Evolutionary conservation across 225 moss, liverwort and hornwort species (phyloP).

Genomic region (Sphagnum tenellum): DNA sequence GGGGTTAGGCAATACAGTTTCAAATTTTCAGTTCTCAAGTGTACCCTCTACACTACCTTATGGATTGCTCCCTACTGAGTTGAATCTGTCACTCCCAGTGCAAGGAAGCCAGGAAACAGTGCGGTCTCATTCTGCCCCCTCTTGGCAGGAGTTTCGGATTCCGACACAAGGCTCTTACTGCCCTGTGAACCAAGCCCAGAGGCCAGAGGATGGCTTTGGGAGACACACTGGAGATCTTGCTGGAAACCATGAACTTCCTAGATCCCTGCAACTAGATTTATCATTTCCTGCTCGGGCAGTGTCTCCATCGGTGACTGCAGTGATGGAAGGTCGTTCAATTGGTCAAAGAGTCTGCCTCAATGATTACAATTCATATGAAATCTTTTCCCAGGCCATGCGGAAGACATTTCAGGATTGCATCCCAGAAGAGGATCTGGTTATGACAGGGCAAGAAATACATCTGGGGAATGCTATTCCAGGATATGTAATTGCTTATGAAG

Average conservation of each 20-base stretch:
- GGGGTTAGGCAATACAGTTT: slow-evolving; percentile 5
- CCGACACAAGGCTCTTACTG: slow-evolving; percentile 4
- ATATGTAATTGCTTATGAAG: slow-evolving; percentile 48
- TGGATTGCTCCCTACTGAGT: slow-evolving; percentile 16
- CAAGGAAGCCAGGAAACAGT: slow-evolving; percentile 12
- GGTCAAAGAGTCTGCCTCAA: slow-evolving; percentile 30
- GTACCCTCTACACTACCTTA: slow-evolving; percentile 12
- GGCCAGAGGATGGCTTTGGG: slow-evolving; percentile 4
- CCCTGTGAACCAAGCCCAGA: slow-evolving; percentile 5
- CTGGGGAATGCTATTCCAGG: slow-evolving; percentile 44
- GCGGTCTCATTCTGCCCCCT: slow-evolving; percentile 16
- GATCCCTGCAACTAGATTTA: slow-evolving; percentile 16
- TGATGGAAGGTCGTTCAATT: slow-evolving; percentile 40
- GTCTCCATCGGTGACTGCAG: slow-evolving; percentile 21
- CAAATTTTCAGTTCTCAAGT: slow-evolving; percentile 16
- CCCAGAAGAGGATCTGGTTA: slow-evolving; percentile 13
- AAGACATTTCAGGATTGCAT: slow-evolving; percentile 21
- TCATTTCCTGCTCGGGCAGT: slow-evolving; percentile 25
- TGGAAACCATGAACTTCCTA: background rate
- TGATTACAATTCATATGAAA: slow-evolving; percentile 36
- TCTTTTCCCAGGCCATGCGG: slow-evolving; percentile 36
- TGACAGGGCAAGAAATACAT: slow-evolving; percentile 19
- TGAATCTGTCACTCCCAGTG: slow-evolving; percentile 21
- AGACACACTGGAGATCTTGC: background rate
- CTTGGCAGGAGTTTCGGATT: slow-evolving; percentile 34